Evolutionary conservation across 352 stramenopile genomes (phyloP).

Genomic region (Globisporangium recalcitrans): DNA sequence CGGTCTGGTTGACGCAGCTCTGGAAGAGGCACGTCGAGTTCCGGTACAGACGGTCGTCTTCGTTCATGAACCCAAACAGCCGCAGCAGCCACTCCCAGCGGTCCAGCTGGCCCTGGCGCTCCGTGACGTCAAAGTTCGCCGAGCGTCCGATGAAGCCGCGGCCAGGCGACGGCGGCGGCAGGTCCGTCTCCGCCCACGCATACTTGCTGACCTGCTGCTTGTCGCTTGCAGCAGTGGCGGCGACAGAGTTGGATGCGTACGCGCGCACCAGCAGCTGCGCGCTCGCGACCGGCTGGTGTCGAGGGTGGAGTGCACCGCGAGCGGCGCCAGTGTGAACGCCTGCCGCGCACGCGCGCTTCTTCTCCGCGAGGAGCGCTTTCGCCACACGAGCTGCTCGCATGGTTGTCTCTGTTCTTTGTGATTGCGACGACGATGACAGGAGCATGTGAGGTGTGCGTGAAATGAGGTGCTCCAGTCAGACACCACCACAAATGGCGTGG

Average conservation of each 20-base stretch:
- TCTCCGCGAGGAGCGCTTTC: constrained; percentile 7
- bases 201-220: constrained; percentile 36
- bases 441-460: constrained; percentile 7
- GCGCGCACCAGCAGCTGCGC: constrained; percentile 16
- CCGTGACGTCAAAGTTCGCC: constrained; percentile 79
- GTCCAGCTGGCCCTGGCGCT: constrained; percentile 51
- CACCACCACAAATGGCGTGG: constrained; percentile 4
- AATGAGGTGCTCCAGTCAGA: background rate
- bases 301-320: background rate
- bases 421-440: background rate
- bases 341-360: background rate
- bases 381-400: constrained; percentile 13
- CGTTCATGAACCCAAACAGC: constrained; percentile 83
- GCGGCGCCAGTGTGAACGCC: background rate
- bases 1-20: constrained; percentile 82
- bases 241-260: constrained; percentile 19
- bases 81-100: constrained; percentile 81
- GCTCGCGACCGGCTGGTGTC: background rate
- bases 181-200: constrained; percentile 68
- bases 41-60: constrained; percentile 74
- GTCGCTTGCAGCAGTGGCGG: constrained; percentile 7
- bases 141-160: constrained; percentile 64
- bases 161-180: constrained; percentile 72
- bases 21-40: constrained; percentile 74
- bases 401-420: constrained; percentile 8